phyloP scores from a whole-genome alignment of 805 yeast genomes.

The Komagataella ulmi region DNA sequence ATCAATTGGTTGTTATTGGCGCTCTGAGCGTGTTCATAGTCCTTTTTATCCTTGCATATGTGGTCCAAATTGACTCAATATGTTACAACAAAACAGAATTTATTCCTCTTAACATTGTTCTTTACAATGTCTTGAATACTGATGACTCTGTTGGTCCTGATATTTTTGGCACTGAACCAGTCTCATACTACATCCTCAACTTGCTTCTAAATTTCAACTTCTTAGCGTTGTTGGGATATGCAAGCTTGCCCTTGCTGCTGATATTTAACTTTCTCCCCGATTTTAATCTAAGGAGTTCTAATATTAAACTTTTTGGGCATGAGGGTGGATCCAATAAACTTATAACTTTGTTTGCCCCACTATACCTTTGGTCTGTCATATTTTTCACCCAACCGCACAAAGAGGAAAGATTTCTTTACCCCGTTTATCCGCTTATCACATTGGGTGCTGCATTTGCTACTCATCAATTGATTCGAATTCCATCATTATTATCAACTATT shows the following conservation, averaged over 20 bases:
- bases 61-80: constrained; percentile 35
- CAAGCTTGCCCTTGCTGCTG: constrained; percentile 22
- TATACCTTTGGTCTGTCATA: constrained; percentile 51
- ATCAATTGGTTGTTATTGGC: neutral
- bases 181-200: constrained; percentile 57
- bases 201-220: constrained; percentile 63
- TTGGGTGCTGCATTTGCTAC: constrained; percentile 37
- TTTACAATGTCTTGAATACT: constrained; percentile 67
- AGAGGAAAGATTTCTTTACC: constrained; percentile 85
- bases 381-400: constrained; percentile 78
- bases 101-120: constrained; percentile 73
- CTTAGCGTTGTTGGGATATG: constrained; percentile 25
- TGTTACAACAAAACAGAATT: constrained; percentile 48
- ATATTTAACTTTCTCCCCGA: constrained; percentile 12
- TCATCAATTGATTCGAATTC: neutral
- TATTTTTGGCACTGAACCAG: constrained; percentile 80
- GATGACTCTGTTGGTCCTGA: constrained; percentile 70
- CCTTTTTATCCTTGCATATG: constrained; percentile 4
- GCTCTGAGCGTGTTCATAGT: neutral
- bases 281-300: constrained; percentile 3
- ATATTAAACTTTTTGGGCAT: neutral
- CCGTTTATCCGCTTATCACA: constrained; percentile 60
- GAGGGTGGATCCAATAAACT: constrained; percentile 3
- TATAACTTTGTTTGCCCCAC: constrained; percentile 23
- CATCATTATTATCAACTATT: neutral